phyloP scores from a whole-genome alignment of 768 basidiomycete species.

The Tricholomella constricta region DNA sequence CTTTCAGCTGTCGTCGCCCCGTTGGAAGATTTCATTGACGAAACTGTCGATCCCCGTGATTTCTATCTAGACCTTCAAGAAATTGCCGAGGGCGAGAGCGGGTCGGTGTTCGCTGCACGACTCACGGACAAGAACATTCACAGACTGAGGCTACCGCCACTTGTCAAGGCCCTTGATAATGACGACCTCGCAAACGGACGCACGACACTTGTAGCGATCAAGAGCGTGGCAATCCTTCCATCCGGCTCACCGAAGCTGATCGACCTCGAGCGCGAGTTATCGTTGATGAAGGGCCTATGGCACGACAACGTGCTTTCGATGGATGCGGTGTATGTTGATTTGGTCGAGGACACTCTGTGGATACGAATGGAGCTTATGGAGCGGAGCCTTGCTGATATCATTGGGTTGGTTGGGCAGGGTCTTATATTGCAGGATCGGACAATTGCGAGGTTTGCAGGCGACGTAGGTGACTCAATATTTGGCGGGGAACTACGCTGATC shows the following conservation, averaged over 20 bases:
- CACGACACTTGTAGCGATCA: conserved; percentile 69
- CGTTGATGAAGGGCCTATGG: conserved; percentile 54
- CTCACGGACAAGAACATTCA: conserved; percentile 32
- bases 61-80: conserved; percentile 71
- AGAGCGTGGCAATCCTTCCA: conserved; percentile 64
- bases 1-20: conserved; percentile 60
- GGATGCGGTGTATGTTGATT: conserved; percentile 71
- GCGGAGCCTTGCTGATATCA: conserved; percentile 80
- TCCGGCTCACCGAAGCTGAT: conserved; percentile 61
- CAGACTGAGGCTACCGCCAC: conserved; percentile 42
- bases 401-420: conserved; percentile 62
- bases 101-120: conserved; percentile 59
- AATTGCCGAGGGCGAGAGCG: conserved; percentile 84
- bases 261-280: conserved; percentile 64
- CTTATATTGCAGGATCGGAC: conserved; percentile 66
- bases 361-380: conserved; percentile 92
- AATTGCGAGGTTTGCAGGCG: conserved; percentile 73
- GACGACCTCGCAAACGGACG: conserved; percentile 35
- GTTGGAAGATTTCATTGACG: conserved; percentile 64
- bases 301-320: conserved; percentile 67
- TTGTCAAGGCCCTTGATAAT: conserved; percentile 39
- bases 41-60: conserved; percentile 58
- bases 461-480: conserved; percentile 52
- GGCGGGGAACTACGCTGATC: conserved; percentile 5
- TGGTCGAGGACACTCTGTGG: conserved; percentile 72